Evolutionary conservation across 108 stramenopile genomes (phyloP), one percentile per base, ranked within the genome.

Genomic region (Craspedostauros australis): DNA sequence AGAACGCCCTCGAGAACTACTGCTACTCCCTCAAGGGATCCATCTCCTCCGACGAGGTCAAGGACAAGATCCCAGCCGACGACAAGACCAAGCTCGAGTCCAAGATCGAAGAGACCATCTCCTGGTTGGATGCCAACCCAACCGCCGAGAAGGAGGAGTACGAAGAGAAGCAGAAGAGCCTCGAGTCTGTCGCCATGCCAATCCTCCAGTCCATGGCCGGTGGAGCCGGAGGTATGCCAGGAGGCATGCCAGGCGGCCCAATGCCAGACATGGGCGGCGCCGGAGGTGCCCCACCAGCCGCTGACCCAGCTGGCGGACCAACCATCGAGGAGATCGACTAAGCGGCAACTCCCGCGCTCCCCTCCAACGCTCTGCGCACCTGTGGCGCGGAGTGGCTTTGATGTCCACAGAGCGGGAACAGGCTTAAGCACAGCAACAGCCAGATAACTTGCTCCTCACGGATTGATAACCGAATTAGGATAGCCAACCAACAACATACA

Each of bases 1-100:
- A 95, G 93, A 97, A 97, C 60, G 75, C 73, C 11, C 72, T 97
- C 16, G 94, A 98, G 88, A 97, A 96, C 89, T 96, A 96, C 77
- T 84, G 85, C 74, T 96, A 93, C 89, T 81, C 82, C 27, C 77
- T 98, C 61, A 91, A 94, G 80, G 77, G 80, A 46, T 89, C 93
- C 60, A 69, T 98, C 61, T 64, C 60, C 56, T 88, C 88, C 22
- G 80, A 87, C 21, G 95, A 96, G 76, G 80, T 96, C 16, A 68
- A 79, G 56, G 75, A 63, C 50, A 90, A 90, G 82, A 75, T 94
- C 44, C 75, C 84, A 16, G 79, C 52, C 22, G 85, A 67, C 14
- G 94, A 95, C 56, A 94, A 95, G 84, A 54, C 64, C 43, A 64
- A 57, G 5, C 62, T 96, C 41, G 82, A 92, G 45, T 57, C 60